A percentile compares a stretch with the other conserved stretches of the same genome.
phyloP scores from a whole-genome alignment of 306 rosid genomes.

The Gillenia trifoliata region DNA sequence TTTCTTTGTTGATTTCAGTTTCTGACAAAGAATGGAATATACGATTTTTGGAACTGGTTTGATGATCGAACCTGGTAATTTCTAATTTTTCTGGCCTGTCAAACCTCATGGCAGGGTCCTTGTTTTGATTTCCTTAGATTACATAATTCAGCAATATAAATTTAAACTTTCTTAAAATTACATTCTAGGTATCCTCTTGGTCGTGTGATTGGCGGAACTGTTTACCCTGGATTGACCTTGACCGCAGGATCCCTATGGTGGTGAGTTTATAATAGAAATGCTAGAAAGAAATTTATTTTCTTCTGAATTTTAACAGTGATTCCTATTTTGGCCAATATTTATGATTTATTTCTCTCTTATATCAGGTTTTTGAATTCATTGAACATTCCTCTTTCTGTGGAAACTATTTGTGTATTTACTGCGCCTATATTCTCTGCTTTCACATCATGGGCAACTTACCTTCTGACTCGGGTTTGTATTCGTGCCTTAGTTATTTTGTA shows the following conservation, averaged over 20 bases:
- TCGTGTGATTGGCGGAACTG: slow-evolving; percentile 98
- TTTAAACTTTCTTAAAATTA: slow-evolving; percentile 8
- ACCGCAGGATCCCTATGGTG: slow-evolving; percentile 92
- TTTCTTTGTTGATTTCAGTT: slow-evolving; percentile 61
- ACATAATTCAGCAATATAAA: slow-evolving; percentile 1
- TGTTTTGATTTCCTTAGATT: not conserved
- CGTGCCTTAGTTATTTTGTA: slow-evolving; percentile 4
- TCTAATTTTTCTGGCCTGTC: not conserved
- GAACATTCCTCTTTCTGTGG: slow-evolving; percentile 94
- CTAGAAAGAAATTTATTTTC: not conserved
- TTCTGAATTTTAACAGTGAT: not conserved
- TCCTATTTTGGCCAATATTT: slow-evolving; percentile 13
- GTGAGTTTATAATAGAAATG: slow-evolving; percentile 38
- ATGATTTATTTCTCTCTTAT: slow-evolving; percentile 22
- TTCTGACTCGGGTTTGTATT: slow-evolving; percentile 71
- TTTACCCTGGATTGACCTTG: slow-evolving; percentile 94
- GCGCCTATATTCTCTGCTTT: slow-evolving; percentile 98
- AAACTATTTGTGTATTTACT: slow-evolving; percentile 96
- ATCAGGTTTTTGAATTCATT: slow-evolving; percentile 74
- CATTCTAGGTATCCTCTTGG: slow-evolving; percentile 93
- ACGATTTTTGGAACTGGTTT: slow-evolving; percentile 99
- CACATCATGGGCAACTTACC: slow-evolving; percentile 94
- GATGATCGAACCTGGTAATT: slow-evolving; percentile 95
- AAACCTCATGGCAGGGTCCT: slow-evolving; percentile 2
- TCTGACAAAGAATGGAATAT: slow-evolving; percentile 91